phyloP scores from a whole-genome alignment of 495 filamentous ascomycete genomes.

The Cenococcum geophilum region DNA sequence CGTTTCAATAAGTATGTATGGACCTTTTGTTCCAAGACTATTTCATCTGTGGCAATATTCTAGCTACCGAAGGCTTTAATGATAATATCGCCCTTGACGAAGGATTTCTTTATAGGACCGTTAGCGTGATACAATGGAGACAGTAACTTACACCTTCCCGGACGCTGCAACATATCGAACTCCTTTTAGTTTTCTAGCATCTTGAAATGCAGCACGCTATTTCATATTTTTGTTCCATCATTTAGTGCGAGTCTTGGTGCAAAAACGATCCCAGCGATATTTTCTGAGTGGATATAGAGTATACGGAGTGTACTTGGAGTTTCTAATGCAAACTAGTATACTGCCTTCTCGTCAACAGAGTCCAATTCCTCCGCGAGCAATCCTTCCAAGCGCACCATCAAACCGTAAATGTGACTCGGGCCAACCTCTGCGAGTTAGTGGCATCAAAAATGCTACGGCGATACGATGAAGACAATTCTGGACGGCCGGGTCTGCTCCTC shows the following conservation, averaged over 20 bases:
- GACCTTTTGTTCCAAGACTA: constrained; percentile 6
- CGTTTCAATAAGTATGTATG: constrained; percentile 51
- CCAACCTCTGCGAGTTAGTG: constrained; percentile 61
- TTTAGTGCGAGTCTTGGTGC: no score
- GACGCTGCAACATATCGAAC: no score
- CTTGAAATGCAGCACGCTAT: no score
- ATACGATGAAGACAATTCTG: constrained; percentile 61
- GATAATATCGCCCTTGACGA: no score
- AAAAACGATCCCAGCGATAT: neutral
- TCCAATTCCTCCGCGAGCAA: constrained; percentile 63
- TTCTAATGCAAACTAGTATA: constrained; percentile 44
- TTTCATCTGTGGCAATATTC: neutral
- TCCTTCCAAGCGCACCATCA: constrained; percentile 58
- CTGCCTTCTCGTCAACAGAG: constrained; percentile 65
- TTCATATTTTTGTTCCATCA: no score
- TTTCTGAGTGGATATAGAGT: neutral
- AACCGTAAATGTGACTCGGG: constrained; percentile 61
- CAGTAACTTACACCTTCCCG: no score
- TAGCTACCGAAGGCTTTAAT: no score
- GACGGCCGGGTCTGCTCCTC: constrained; percentile 54
- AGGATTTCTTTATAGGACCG: no score
- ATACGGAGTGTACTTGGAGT: neutral
- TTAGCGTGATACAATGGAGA: no score
- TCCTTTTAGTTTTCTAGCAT: no score
- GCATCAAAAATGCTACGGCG: constrained; percentile 59